Base-by-base conservation (phyloP, 2,329 filamentous ascomycete species). In the Paecilomyces formosus region DNA sequence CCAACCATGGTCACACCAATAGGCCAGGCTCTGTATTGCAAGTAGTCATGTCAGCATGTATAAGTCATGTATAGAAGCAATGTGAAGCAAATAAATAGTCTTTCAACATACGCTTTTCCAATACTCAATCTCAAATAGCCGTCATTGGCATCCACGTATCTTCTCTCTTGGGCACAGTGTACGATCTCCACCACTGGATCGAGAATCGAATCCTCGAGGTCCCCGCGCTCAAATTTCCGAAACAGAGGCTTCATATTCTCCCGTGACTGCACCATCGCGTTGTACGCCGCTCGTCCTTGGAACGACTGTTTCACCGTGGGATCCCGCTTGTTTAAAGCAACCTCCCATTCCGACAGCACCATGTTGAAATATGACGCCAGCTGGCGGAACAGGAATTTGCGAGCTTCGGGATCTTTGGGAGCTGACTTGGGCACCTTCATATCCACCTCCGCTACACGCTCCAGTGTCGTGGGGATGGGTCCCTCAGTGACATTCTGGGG, bases 1-100 rank as follows among this genome's bases (percentile, higher is more conserved):
- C 94, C 94, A 69, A 99, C 94, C 94, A 97, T 99, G 73, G 94
- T 99, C 45, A 99, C 94, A 76, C 94, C 94, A 69, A 99, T 99
- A 24, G 94, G 94, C 94, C 94, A 99, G 15, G 94, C 94, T 62
- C 79, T 82, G 59, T 7, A 57, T 22, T 33, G 50, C 56, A 31
- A 11, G 28, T 53, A 45, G 52, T 57, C 31, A 62, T 22, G 54
- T 53, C 7, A 31, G 12, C 15, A 31, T 52, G 31, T 18, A 67
- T 63, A 68, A 65, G 21, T 30, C 24, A 30, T 28, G 6, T 54
- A 35, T 8, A 0, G 50, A 53, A 12, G 3, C 6, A 39, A 9
- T 56, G 55, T 30, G 4, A n/a, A 15, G 15, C 57, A 54, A 18
- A 31, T 31, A 8, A 26, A 49, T 11, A 54, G 31, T 31, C 50